Evolutionary conservation across 2,329 filamentous ascomycete genomes (phyloP), one percentile per base, ranked within the genome.

Genomic region (Phyllosticta capitalensis): DNA sequence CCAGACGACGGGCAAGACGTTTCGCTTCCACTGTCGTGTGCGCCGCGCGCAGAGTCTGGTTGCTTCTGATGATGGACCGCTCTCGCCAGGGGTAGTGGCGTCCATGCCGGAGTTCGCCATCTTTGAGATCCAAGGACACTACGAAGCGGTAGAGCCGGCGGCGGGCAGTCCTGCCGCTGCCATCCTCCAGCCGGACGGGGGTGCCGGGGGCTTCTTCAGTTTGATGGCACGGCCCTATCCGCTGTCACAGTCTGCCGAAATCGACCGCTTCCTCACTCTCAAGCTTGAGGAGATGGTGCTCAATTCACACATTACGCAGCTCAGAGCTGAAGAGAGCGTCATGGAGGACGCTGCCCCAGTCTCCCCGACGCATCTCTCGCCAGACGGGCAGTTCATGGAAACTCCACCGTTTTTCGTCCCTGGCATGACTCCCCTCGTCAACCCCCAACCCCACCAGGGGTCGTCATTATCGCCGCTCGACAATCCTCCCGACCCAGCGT

Each of bases 221-320:
- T 24, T 59, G 14, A 59, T 59, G 56, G 56, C 56, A 6, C 56
- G 56, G 38, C 56, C 56, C 5, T 54, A 54, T 26, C 56, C 56
- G 9, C 56, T 59, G 19, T 9, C 38, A 19, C 56, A 59, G 10
- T 22, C 49, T 52, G 24, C 33, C 52, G 54, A 50, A 17, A 38
- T 59, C 38, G 56, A 59, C 52, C 54, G 51, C 24, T 59, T 59
- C 51, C 52, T 59, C 33, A 30, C 38, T 2, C 51, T 59, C 7
- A 59, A 59, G 45, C 53, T 59, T 3, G 56, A 59, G 17, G 54
- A 59, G 14, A 12, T 19, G 26, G 33, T 33, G 9, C 56, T 59
- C 14, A 59, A 19, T 14, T 38, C 28, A 6, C 56, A 54, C 24
- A 14, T 59, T 5, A 45, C 56, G 4, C 51, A 38, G 51, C 51